A percentile compares a stretch with the other conserved stretches of the same genome.
Conservation (phyloP, 2,329 filamentous ascomycete genomes). For the Aspergillus bombycis region DNA sequence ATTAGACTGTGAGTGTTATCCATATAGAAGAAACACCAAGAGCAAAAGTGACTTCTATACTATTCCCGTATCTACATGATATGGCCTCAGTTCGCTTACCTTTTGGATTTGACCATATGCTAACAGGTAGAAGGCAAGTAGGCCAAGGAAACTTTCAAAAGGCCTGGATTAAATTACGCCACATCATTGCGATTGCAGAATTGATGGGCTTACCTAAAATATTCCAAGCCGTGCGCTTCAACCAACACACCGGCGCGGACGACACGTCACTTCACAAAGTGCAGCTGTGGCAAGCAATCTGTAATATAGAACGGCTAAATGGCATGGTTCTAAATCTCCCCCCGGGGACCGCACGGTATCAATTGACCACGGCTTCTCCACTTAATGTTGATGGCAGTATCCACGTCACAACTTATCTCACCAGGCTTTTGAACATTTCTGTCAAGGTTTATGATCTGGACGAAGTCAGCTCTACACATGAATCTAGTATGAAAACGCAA, state of each 20-base stretch:
- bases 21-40: background rate
- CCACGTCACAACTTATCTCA: slow-evolving; percentile 15
- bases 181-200: slow-evolving; percentile 42
- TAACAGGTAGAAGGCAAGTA: slow-evolving; percentile 28
- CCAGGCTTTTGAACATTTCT: slow-evolving; percentile 14
- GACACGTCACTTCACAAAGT: slow-evolving; percentile 21
- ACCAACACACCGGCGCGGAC: slow-evolving; percentile 7
- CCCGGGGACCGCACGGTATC: slow-evolving; percentile 32
- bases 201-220: slow-evolving; percentile 40
- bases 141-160: slow-evolving; percentile 39
- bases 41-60: background rate
- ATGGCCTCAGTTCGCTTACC: no score
- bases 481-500: slow-evolving; percentile 9
- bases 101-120: background rate
- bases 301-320: slow-evolving; percentile 34
- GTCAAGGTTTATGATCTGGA: slow-evolving; percentile 18
- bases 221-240: slow-evolving; percentile 5
- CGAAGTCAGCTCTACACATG: slow-evolving; percentile 11
- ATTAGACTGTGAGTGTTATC: slow-evolving; percentile 37
- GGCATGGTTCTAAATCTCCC: slow-evolving; percentile 42
- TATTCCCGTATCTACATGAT: background rate
- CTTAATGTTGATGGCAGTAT: slow-evolving; percentile 16
- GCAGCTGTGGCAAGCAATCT: slow-evolving; percentile 38
- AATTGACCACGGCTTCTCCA: background rate
- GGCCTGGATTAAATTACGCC: slow-evolving; percentile 42